Conservation (phyloP, 2,329 filamentous ascomycete species). For the Talaromyces islandicus region DNA sequence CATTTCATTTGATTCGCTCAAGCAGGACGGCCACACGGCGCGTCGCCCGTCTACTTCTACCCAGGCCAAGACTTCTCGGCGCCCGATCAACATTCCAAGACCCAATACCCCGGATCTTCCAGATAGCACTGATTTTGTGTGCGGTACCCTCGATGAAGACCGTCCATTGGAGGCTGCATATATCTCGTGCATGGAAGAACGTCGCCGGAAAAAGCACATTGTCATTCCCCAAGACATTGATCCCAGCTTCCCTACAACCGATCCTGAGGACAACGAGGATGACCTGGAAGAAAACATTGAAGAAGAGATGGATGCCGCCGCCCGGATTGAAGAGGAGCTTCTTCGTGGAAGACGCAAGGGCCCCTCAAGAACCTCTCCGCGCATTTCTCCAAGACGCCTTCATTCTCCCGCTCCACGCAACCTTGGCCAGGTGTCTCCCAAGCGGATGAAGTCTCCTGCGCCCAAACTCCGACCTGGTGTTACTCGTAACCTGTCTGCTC, state of each 20-base stretch:
- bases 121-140: conserved; percentile 98
- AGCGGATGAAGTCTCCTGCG: conserved; percentile 64
- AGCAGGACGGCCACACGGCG: conserved; percentile 21
- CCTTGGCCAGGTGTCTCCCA: conserved; percentile 61
- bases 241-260: conserved; percentile 91
- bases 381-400: conserved; percentile 56
- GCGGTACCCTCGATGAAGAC: conserved; percentile 93
- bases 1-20: conserved; percentile 49
- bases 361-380: conserved; percentile 48
- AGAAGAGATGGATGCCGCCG: conserved; percentile 52
- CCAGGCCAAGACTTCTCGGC: conserved; percentile 22
- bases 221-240: conserved; percentile 93
- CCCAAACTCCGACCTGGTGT: conserved; percentile 50
- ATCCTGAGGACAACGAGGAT: conserved; percentile 78
- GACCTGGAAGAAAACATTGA: conserved; percentile 54
- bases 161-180: conserved; percentile 91
- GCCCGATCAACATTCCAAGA: conserved; percentile 42
- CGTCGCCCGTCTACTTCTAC: conserved; percentile 21
- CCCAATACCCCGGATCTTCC: conserved; percentile 75
- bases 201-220: conserved; percentile 73
- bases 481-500: conserved; percentile 35
- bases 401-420: conserved; percentile 51
- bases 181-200: conserved; percentile 73
- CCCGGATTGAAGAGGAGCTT: conserved; percentile 10
- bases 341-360: conserved; percentile 37